Percentiles rank a stretch among this genome's conserved stretches.
Conservation (phyloP, 805 yeast genomes). For the Candida patagonica region DNA sequence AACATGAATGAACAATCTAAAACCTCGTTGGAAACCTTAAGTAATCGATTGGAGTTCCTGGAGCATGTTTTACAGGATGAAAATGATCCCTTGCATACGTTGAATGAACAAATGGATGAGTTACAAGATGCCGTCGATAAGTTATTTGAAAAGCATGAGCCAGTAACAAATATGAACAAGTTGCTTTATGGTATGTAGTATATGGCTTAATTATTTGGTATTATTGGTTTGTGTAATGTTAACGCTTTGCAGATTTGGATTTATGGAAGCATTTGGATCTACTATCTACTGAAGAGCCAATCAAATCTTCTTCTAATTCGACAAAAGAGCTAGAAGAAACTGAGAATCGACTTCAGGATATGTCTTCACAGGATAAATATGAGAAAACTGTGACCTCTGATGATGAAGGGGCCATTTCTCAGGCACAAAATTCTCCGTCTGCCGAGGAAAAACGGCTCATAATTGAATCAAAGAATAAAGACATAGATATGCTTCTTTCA, state of each 20-base stretch:
- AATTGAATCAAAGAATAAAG: neutral
- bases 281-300: too few relatives aligned
- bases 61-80: constrained; percentile 1
- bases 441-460: neutral
- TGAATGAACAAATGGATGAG: constrained; percentile 7
- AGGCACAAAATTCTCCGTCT: neutral
- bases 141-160: constrained; percentile 5
- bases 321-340: too few relatives aligned
- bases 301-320: too few relatives aligned
- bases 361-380: neutral
- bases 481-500: neutral
- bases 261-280: constrained; percentile 3
- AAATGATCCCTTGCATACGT: neutral
- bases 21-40: constrained; percentile 1
- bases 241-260: constrained; percentile 1
- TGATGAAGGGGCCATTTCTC: neutral
- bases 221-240: neutral
- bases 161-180: neutral
- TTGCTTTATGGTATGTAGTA: constrained; percentile 4
- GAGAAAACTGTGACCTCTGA: neutral
- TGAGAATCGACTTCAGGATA: neutral
- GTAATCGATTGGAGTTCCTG: constrained; percentile 3
- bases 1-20: neutral
- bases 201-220: neutral
- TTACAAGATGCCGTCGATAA: constrained; percentile 3